Evolutionary conservation across 2,329 filamentous ascomycete genomes (phyloP).

Genomic region (Arthrobotrys pseudoclavata): DNA sequence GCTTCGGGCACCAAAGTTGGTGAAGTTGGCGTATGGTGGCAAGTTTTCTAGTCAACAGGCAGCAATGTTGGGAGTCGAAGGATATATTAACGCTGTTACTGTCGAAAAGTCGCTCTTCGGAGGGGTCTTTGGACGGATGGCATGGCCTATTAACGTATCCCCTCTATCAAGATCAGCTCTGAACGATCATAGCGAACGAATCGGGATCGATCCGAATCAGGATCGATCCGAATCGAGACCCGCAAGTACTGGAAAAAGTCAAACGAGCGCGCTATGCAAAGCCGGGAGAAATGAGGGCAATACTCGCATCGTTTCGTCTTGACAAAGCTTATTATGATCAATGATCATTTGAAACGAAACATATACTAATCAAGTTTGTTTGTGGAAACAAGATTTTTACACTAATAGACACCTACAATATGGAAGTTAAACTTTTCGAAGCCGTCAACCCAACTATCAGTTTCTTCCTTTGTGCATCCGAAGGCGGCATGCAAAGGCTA

Average conservation of each 20-base stretch:
- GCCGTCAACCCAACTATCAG: conserved; percentile 66
- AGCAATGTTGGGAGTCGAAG: conserved; percentile 65
- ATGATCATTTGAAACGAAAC: not conserved
- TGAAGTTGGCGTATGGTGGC: conserved; percentile 64
- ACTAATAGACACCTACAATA: conserved; percentile 65
- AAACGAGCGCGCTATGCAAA: conserved; percentile 63
- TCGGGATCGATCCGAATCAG: conserved; percentile 63
- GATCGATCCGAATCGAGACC: conserved; percentile 63
- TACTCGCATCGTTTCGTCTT: not conserved
- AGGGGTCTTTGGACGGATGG: conserved; percentile 64
- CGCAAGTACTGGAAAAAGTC: conserved; percentile 63
- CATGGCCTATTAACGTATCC: conserved; percentile 64
- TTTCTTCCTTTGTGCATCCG: conserved; percentile 67
- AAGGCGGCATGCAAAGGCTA: conserved; percentile 69
- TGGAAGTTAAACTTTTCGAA: conserved; percentile 66
- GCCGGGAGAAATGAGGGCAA: conserved; percentile 64
- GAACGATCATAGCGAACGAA: conserved; percentile 63
- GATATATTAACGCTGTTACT: conserved; percentile 64
- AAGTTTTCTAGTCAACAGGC: conserved; percentile 64
- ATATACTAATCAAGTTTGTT: not conserved
- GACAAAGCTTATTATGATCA: not conserved
- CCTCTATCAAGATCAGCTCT: conserved; percentile 63
- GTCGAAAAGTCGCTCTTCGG: conserved; percentile 65
- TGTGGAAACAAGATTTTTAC: conserved; percentile 65
- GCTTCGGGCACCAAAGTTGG: conserved; percentile 63